Percentiles rank a stretch among this genome's conserved stretches.
Evolutionary conservation across 805 yeast genomes (phyloP).

Genomic region (Monosporozyma servazzii): DNA sequence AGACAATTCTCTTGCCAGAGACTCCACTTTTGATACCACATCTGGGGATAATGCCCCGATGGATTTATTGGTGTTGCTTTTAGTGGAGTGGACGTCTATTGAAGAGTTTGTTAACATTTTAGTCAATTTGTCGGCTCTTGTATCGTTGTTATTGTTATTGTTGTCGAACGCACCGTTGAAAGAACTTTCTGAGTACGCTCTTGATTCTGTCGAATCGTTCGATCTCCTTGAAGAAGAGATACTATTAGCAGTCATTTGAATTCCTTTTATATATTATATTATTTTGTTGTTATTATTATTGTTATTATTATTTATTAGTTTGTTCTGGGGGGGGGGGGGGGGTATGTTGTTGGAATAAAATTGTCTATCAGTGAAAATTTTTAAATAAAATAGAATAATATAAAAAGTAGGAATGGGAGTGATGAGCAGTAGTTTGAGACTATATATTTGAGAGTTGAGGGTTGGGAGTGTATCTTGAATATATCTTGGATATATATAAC

Average conservation of each 20-base stretch:
- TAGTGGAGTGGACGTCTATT: not conserved
- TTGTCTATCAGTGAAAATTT: no score
- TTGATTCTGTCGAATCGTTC: not conserved
- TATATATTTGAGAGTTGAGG: no score
- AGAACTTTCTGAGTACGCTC: not conserved
- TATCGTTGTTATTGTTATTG: slow-evolving; percentile 3
- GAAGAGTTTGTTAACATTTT: slow-evolving; percentile 9
- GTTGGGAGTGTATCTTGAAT: no score
- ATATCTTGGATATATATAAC: no score
- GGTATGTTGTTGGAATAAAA: no score
- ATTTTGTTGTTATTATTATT: no score
- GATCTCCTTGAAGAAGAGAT: not conserved
- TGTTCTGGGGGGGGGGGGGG: not conserved
- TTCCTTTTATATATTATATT: no score
- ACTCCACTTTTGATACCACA: slow-evolving; percentile 16
- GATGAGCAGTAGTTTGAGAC: no score
- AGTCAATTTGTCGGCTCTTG: slow-evolving; percentile 9
- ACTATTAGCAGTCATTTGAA: not conserved
- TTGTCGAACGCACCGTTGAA: not conserved
- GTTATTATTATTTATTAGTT: not conserved
- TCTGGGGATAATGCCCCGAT: slow-evolving; percentile 9
- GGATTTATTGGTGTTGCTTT: not conserved
- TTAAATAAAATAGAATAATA: no score
- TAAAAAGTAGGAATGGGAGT: no score
- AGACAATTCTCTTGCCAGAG: slow-evolving; percentile 22